Base-by-base conservation (phyloP, 345 rosid genomes). In the Luvunga scandens region DNA sequence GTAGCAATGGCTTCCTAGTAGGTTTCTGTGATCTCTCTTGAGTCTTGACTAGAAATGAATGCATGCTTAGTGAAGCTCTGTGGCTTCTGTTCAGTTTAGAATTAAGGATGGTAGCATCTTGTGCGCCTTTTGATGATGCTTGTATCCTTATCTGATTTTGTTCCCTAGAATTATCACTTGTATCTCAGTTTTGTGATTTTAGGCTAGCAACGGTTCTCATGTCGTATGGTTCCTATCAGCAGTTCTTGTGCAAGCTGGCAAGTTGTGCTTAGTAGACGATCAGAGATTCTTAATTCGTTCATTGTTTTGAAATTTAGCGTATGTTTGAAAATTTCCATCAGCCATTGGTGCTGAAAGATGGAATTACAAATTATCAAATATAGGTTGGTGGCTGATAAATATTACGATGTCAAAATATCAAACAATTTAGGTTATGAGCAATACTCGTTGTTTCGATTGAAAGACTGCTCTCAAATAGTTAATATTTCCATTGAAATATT, bases 131-230 rank as follows among this genome's bases (percentile, higher is more conserved):
- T 19, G n/a, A 18, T 24, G 38, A 34, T 16, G 38, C 50, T 10
- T 67, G 56, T 25, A 22, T 77, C 60, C 39, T 42, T 56, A 4
- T 65, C 24, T 55, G 14, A 48, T 31, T 30, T 38, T 56, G 56
- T 57, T 38, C 73, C 9, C 34, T 5, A 48, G 24, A 31, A 63
- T 48, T 5, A 13, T 25, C 61, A 59, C 45, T 31, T 45, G 24
- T 70, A 48, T 60, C 67, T 36, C 73, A 60, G 62, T 70, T 70
- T 61, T 34, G 45, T 53, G 42, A 57, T 45, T 28, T 60, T 25
- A 16, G 64, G 55, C 65, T 36, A 36, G 18, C 65, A 21, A 38
- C 14, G 28, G 36, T 9, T 66, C 45, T 36, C 1, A 12, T 7
- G 8, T 1, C 10, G n/a, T 13, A 45, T 45, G 50, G 0, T 56